Base-by-base conservation (phyloP, 2,329 filamentous ascomycete species). In the Phaeosphaeria sp. region DNA sequence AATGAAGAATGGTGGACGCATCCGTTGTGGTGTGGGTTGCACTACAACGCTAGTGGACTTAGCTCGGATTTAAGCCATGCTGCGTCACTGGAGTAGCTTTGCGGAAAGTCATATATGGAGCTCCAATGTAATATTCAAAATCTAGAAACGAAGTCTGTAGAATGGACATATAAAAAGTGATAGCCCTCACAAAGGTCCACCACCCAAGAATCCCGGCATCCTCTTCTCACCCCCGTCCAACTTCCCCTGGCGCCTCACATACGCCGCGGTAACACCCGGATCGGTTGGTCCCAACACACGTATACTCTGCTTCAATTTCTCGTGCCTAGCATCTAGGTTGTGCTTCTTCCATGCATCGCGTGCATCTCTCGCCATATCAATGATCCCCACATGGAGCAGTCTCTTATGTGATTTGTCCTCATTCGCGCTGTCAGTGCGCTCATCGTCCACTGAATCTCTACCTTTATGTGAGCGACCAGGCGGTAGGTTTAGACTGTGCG, bases 251-350 rank as follows among this genome's bases (percentile, higher is more conserved):
- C 48, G 33, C 17, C 57, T 58, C 6, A 64, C 57, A 50, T 59
- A 70, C 1, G 55, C 59, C 3, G 56, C 65, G 9, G 65, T 60
- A 13, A 66, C 61, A 4, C 53, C 52, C 7, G 67, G 66, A 58
- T 75, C 72, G 11, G 66, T 68, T 2, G 68, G 72, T 1, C 72
- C 73, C 6, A 76, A 43, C 2, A 75, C 63, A 30, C 58, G 66
- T 9, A 76, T 76, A 55, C 68, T 75, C 43, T 62, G 62, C 61
- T 75, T 76, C 15, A 75, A 44, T 44, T 63, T 68, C 50, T 72
- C 64, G 11, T 70, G 69, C 55, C 65, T 65, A 1, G 51, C 51
- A 21, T 73, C 66, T 23, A 43, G 58, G 15, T 65, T 60, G 9
- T 67, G 62, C 23, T 52, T 63, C 27, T 62, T 65, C 55, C 72